These are phyloP conservation scores for Trichophyton benhamiae DNA, from an alignment of 2,329 filamentous ascomycete species.

Conservation along the genomic window DNA sequence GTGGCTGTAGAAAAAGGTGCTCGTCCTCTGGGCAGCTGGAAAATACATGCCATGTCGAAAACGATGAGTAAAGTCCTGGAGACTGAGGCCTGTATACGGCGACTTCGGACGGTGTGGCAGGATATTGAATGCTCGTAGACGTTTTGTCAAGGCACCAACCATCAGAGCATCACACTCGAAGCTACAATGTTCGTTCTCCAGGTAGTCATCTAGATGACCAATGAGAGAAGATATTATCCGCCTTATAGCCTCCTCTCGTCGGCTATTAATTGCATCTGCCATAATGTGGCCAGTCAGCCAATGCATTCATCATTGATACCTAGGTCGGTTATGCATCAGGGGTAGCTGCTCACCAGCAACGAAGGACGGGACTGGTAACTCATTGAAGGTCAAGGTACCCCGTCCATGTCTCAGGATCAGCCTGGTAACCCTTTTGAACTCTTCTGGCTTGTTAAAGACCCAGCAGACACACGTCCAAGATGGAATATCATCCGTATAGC, in stretches of 20 bases:
- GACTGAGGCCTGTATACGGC: conserved; percentile 12
- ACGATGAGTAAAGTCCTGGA: conserved; percentile 13
- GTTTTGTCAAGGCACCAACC: conserved; percentile 13
- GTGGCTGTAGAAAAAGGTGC: conserved; percentile 13
- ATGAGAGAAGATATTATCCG: conserved; percentile 11
- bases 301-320: no score
- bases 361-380: conserved; percentile 12
- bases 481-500: conserved; percentile 12
- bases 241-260: conserved; percentile 10
- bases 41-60: conserved; percentile 14
- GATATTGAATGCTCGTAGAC: conserved; percentile 10
- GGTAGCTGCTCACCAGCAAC: conserved; percentile 10
- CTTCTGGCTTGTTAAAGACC: conserved; percentile 12
- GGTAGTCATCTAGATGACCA: conserved; percentile 12
- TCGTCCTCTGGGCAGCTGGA: conserved; percentile 14
- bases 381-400: conserved; percentile 7
- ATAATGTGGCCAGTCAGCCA: background rate
- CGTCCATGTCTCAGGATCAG: conserved; percentile 12
- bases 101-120: conserved; percentile 12
- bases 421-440: conserved; percentile 12
- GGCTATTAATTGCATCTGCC: conserved; percentile 12
- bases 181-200: conserved; percentile 14
- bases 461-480: conserved; percentile 14
- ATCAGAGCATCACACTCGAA: conserved; percentile 15
- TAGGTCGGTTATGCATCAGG: background rate